Base-by-base conservation (phyloP, 371 early-diverging fungal genomes). In the Haplosporangium sp. region DNA sequence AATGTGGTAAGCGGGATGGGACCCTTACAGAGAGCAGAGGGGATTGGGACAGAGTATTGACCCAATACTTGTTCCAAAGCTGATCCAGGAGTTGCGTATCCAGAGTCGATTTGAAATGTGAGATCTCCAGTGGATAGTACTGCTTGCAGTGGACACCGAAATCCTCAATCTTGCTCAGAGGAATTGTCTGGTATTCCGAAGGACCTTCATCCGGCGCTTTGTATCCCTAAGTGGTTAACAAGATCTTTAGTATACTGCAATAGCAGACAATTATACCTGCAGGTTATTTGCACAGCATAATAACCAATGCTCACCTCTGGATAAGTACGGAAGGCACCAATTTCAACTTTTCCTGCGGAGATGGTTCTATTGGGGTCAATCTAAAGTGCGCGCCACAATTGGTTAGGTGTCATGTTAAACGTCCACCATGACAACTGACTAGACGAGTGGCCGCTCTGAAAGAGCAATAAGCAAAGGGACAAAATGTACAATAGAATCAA, bases 31-130 rank as follows among this genome's bases (percentile, higher is more conserved):
- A 90, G 40, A 96, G 83, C n/a, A 98, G 85, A 12, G 96, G 91
- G 0, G 95, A 95, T 80, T 95, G 94, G 6, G 96, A 92, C 37
- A 99, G 86, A 1, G 97, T 98, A 75, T 94, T 93, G 38, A 95
- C 90, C 99, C 99, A 98, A 83, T 97, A 97, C 82, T 97, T 95
- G 72, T 95, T 92, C 98, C 98, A 98, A 62, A 99, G 88, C 54
- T 91, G 87, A 62, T 97, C 96, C 56, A 99, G 80, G 54, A 99
- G 83, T 41, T 91, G 86, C 5, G 86, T 86, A 83, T 99, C 99
- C 57, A 95, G 81, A 5, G 86, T 81, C 18, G 98, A 98, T 82
- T 97, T 98, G 85, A 98, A 98, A 82, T 95, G 95, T 2, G 94
- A 90, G 20, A 98, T 89, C 47, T 95, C 95, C 46, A 99, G 87